Percentiles rank a stretch among this genome's conserved stretches.
Evolutionary conservation across 2,329 filamentous ascomycete species (phyloP).

Genomic region (Fusarium continuum): DNA sequence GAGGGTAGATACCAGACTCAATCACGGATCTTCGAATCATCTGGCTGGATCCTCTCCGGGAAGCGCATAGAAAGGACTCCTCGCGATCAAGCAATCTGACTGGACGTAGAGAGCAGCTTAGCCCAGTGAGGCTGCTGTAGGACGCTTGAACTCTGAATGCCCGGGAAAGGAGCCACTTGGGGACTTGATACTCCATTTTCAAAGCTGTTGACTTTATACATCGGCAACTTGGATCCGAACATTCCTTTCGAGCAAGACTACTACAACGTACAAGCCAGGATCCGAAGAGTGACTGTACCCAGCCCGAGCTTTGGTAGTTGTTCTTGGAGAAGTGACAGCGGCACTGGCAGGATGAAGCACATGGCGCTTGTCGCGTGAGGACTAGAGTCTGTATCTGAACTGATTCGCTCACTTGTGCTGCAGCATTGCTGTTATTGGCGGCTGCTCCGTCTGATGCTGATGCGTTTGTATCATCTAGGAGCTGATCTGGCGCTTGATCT

Average conservation of each 20-base stretch:
- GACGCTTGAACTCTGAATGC: neutral
- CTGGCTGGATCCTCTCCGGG: neutral
- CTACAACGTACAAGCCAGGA: conserved; percentile 18
- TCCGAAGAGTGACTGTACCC: conserved; percentile 9
- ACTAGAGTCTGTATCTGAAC: neutral
- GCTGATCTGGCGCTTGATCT: neutral
- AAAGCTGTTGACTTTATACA: neutral
- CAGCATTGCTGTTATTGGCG: rapidly evolving
- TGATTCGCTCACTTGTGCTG: rapidly evolving
- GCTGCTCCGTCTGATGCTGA: too few relatives aligned
- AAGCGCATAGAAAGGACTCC: rapidly evolving
- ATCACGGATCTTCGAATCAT: neutral
- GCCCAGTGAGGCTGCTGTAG: neutral
- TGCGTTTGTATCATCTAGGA: too few relatives aligned
- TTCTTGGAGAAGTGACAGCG: conserved; percentile 7
- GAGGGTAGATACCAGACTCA: neutral
- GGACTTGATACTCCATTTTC: conserved; percentile 15
- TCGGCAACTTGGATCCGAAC: neutral
- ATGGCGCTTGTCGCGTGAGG: rapidly evolving
- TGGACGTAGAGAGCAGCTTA: conserved; percentile 10
- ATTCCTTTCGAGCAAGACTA: neutral
- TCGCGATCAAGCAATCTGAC: neutral
- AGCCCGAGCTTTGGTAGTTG: neutral
- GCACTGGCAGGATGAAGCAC: neutral
- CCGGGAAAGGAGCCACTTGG: conserved; percentile 9